Percentiles rank a stretch among this genome's conserved stretches.
Conservation (phyloP, 2,329 filamentous ascomycete genomes). For the Onygenales sp. region DNA sequence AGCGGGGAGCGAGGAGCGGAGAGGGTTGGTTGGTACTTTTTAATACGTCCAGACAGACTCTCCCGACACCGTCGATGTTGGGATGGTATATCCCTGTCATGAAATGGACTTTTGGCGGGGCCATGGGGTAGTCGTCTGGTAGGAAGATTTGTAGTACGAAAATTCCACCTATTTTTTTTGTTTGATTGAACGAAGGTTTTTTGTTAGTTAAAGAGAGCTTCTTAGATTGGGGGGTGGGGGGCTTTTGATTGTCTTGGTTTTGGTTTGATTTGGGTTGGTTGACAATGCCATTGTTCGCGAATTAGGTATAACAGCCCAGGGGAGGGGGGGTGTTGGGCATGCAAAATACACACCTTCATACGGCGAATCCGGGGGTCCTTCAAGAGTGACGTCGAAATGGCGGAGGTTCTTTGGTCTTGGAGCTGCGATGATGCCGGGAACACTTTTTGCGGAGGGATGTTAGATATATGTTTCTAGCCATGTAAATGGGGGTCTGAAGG, state of each 20-base stretch:
- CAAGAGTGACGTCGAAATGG: conserved; percentile 96
- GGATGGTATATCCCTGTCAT: conserved; percentile 99
- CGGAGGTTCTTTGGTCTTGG: conserved; percentile 96
- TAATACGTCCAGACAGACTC: conserved; percentile 92
- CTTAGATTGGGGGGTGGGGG: not conserved
- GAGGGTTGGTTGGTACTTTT: conserved; percentile 60
- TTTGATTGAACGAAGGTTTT: not conserved
- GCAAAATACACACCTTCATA: conserved; percentile 64
- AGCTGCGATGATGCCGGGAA: conserved; percentile 89
- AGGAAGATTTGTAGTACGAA: conserved; percentile 97
- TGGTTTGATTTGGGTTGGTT: conserved; percentile 1
- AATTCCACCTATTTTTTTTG: conserved; percentile 52
- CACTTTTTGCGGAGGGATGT: conserved; percentile 43
- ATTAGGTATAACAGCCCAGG: too few relatives aligned
- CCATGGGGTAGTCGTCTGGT: conserved; percentile 98
- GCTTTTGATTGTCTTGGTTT: not conserved
- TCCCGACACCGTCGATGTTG: conserved; percentile 94
- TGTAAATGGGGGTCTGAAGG: conserved; percentile 1
- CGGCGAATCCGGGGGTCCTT: conserved; percentile 82
- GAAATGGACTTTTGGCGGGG: conserved; percentile 95
- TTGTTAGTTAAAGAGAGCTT: conserved; percentile 3
- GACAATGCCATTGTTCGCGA: too few relatives aligned
- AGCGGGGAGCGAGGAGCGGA: not conserved
- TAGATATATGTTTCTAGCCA: conserved; percentile 4
- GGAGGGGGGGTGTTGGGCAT: too few relatives aligned